These are phyloP conservation scores for Kazachstania kunashirensis DNA, from an alignment of 805 yeast genomes.

Conservation along the genomic window DNA sequence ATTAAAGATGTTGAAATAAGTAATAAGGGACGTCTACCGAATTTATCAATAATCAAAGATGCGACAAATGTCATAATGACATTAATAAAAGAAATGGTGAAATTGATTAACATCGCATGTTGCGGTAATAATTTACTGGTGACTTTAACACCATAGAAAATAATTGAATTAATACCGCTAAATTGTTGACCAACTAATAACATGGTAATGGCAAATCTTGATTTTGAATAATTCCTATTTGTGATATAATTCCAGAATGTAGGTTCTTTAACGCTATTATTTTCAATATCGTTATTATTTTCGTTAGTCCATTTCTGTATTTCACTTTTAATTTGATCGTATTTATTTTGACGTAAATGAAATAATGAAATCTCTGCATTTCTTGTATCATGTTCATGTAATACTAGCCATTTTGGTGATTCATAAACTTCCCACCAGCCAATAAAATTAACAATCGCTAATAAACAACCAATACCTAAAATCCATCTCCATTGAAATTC, in stretches of 20 bases:
- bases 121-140: slow-evolving; percentile 63
- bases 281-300: not conserved
- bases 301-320: slow-evolving; percentile 14
- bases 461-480: slow-evolving; percentile 47
- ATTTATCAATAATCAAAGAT: slow-evolving; percentile 63
- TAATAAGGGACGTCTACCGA: slow-evolving; percentile 69
- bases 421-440: slow-evolving; percentile 46
- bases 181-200: slow-evolving; percentile 81
- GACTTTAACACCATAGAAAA: slow-evolving; percentile 87
- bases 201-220: slow-evolving; percentile 58
- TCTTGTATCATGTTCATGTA: slow-evolving; percentile 5
- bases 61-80: slow-evolving; percentile 63
- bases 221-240: slow-evolving; percentile 42
- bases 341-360: slow-evolving; percentile 29
- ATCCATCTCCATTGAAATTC: slow-evolving; percentile 63
- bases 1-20: slow-evolving; percentile 56
- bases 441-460: slow-evolving; percentile 43
- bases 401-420: slow-evolving; percentile 74
- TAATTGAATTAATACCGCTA: slow-evolving; percentile 85
- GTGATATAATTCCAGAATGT: slow-evolving; percentile 39
- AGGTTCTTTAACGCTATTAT: slow-evolving; percentile 2
- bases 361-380: slow-evolving; percentile 34
- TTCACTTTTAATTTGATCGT: slow-evolving; percentile 14
- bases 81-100: slow-evolving; percentile 66
- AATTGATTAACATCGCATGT: slow-evolving; percentile 61